Evolutionary conservation across 768 basidiomycete species (phyloP).

Genomic region (Tulasnella sp.): DNA sequence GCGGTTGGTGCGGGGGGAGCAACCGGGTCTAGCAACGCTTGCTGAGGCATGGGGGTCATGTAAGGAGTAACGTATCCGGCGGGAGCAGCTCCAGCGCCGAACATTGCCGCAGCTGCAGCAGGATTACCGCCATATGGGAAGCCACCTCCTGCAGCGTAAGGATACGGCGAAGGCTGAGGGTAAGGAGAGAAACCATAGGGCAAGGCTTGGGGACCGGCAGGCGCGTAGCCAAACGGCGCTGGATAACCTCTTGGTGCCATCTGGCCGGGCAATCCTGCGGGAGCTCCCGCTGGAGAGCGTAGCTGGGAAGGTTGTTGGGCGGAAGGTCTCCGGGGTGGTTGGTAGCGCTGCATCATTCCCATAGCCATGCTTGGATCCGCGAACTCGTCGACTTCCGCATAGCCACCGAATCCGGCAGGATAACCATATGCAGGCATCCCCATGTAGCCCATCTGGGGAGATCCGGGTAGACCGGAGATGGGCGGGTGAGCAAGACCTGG

Average conservation of each 20-base stretch:
- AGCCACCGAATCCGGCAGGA: not conserved
- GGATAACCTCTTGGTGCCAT: not conserved
- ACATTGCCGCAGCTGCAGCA: slow-evolving; percentile 8
- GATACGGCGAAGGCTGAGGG: slow-evolving; percentile 4
- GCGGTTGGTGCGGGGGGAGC: not conserved
- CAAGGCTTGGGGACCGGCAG: not conserved
- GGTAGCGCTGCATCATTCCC: slow-evolving; percentile 10
- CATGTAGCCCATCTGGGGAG: not conserved
- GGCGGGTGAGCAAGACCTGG: not conserved
- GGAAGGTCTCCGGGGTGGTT: not conserved
- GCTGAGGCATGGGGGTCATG: slow-evolving; percentile 10
- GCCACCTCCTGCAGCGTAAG: slow-evolving; percentile 2
- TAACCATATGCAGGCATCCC: not conserved
- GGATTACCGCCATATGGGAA: slow-evolving; percentile 7
- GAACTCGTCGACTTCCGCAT: not conserved
- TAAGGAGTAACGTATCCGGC: not conserved
- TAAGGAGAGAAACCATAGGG: slow-evolving; percentile 10
- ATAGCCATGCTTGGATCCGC: not conserved
- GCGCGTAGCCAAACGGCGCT: not conserved
- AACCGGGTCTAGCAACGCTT: not conserved
- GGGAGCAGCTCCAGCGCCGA: slow-evolving; percentile 1
- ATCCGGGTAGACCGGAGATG: not conserved
- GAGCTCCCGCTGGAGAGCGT: not conserved
- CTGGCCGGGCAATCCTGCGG: not conserved
- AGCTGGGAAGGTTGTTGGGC: not conserved